Percentiles rank a stretch among this genome's conserved stretches.
Conservation (phyloP, 2,329 filamentous ascomycete genomes). For the Myotisia sp. region DNA sequence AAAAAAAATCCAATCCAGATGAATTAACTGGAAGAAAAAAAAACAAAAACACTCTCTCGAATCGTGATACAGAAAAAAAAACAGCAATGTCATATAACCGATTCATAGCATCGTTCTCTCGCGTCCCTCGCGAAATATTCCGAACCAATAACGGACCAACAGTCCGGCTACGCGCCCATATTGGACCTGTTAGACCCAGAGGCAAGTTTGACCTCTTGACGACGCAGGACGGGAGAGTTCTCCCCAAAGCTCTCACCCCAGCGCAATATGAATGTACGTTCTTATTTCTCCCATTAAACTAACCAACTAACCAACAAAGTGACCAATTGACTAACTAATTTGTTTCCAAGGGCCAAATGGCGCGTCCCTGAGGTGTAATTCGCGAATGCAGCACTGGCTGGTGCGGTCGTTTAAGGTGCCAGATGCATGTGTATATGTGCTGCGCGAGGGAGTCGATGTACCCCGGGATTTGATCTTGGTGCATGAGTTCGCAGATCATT, state of each 20-base stretch:
- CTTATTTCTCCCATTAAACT: background rate
- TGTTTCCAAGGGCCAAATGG: constrained; percentile 6
- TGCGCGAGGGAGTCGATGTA: constrained; percentile 8
- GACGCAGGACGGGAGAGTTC: constrained; percentile 9
- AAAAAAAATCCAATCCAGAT: no score
- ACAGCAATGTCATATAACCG: no score
- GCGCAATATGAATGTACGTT: constrained; percentile 11
- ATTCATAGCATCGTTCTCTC: constrained; percentile 10
- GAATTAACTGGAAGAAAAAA: no score
- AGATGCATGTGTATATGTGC: background rate
- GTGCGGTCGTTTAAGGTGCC: constrained; percentile 2
- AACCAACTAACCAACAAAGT: no score
- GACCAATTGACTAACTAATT: constrained; percentile 1
- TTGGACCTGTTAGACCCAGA: constrained; percentile 7
- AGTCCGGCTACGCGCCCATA: constrained; percentile 11
- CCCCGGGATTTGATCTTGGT: constrained; percentile 16
- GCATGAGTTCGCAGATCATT: constrained; percentile 16
- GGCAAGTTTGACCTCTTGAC: constrained; percentile 13
- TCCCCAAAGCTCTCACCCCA: constrained; percentile 13
- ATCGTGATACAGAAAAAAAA: no score
- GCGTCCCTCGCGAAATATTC: constrained; percentile 13
- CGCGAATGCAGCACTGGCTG: background rate
- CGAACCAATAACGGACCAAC: constrained; percentile 12
- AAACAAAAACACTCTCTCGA: no score
- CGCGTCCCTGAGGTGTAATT: constrained; percentile 12